Evolutionary conservation across 1,284 basidiomycete genomes (phyloP), one percentile per base, ranked within the genome.

Genomic region (Irpex sp.): DNA sequence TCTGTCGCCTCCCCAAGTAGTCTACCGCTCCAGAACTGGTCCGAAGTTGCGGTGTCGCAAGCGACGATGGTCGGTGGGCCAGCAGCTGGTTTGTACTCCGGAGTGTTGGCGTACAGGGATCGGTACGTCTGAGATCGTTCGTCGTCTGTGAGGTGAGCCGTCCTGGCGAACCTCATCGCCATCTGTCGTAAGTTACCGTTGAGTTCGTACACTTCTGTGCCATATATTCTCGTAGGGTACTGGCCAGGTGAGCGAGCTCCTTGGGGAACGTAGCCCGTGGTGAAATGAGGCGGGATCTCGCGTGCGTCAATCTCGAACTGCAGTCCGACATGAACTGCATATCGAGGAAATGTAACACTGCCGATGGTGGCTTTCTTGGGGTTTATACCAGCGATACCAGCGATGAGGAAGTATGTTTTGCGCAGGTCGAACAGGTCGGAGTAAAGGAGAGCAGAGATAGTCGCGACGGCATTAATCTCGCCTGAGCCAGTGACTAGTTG

Each of bases 161-260:
- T 70, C 55, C 70, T 68, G 0, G 77, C 75, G 58, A 77, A 69
- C n/a, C 61, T 63, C 21, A 76, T 65, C 1, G 76, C 80, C 13
- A 69, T 65, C 54, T 77, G 73, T n/a, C 79, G 74, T 13, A 84
- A 72, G 61, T 74, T 75, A 37, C 79, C 78, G 71, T 83, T 83
- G 61, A 84, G 69, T 69, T 81, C 79, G 67, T 79, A 83, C 7
- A 83, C 76, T 71, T 84, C 82, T 11, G 81, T 82, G 31, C 82
- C 82, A 67, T 83, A 81, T 43, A 79, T 69, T 35, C 66, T 66
- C 8, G 63, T 62, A 1, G 78, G 75, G 57, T 72, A 72, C 39
- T 74, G 57, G 39, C 70, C 73, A 0, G 79, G 79, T 15, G 66
- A 66, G 26, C 54, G 66, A 3, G 78, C 71, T 0, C 77, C 78